phyloP scores from a whole-genome alignment of 1,284 basidiomycete genomes.

The Coniferiporia weirii region DNA sequence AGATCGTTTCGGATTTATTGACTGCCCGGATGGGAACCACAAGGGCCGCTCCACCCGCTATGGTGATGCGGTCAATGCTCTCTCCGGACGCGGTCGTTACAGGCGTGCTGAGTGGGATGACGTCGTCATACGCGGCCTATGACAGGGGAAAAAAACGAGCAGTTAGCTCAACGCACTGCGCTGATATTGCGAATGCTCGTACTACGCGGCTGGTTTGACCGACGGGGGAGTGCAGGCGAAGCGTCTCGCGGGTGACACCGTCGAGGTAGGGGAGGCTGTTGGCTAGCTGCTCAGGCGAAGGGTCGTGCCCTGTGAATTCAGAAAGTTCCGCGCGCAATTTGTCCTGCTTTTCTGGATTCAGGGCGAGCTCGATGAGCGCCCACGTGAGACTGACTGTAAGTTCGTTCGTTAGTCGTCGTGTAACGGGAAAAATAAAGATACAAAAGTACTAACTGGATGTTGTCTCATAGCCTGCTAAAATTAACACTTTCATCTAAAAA shows the following conservation, averaged over 20 bases:
- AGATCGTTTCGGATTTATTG: conserved; percentile 44
- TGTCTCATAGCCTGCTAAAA: conserved; percentile 29
- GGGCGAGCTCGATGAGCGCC: conserved; percentile 17
- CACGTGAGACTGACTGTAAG: conserved; percentile 7
- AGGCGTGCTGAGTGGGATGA: background rate
- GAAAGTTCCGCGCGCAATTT: conserved; percentile 15
- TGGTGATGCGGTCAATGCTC: background rate
- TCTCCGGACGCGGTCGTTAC: background rate
- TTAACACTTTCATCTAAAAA: conserved; percentile 25
- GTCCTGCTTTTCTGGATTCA: conserved; percentile 12
- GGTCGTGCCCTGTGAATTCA: conserved; percentile 9
- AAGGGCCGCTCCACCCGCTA: conserved; percentile 30
- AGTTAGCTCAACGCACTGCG: conserved; percentile 24
- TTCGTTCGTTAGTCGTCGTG: background rate
- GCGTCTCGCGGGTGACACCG: conserved; percentile 16
- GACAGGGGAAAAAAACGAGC: background rate
- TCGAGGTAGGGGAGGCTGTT: conserved; percentile 18
- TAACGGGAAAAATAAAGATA: background rate
- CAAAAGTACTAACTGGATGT: conserved; percentile 23
- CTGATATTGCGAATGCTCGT: background rate
- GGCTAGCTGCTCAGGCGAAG: conserved; percentile 17
- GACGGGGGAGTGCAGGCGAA: conserved; percentile 15
- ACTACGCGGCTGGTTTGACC: conserved; percentile 1
- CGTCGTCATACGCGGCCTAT: conserved; percentile 1
- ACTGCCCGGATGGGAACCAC: conserved; percentile 37